Evolutionary conservation across 345 rosid species (phyloP), one percentile per base, ranked within the genome.

Genomic region (Rhodamnia rubescens): DNA sequence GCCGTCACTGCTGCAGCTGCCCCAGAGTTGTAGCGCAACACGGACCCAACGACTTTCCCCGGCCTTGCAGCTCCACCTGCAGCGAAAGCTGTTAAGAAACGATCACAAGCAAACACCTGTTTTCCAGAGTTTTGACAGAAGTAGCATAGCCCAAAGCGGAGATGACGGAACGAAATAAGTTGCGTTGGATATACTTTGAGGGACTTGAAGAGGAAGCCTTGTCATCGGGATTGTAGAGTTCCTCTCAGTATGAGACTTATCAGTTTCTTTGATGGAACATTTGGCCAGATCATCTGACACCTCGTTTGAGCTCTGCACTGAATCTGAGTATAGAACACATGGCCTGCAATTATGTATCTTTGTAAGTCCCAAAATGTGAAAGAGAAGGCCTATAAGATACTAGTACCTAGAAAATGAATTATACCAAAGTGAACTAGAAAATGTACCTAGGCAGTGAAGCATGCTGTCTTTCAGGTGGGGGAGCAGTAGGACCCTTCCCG

Each of bases 381-480:
- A 69, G 47, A 36, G 5, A 40, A 69, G 9, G 47, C 80, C 80
- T 36, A 69, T 69, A 32, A 36, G 47, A 69, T 69, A 18, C 9
- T 69, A 69, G 21, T 9, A 69, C 24, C 47, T 36, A 69, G 22
- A 69, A 36, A 69, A 36, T 69, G 26, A 69, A 69, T 69, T 42
- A 36, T 36, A 69, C 47, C 59, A 20, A 52, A 52, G 84, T 52
- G 21, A 82, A 82, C 80, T 21, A 69, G 80, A 69, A 69, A 69
- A 36, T 69, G 20, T 92, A 96, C 99, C 99, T 94, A 61, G 99
- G 99, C 88, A 97, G 91, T 27, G 99, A 97, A 86, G 98, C 96
- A 86, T 95, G 99, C 86, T 95, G 98, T 90, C 99, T 94, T 90
- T 95, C 98, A 0, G 92, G 98, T 74, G 99, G 96, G 86, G 91